Evolutionary conservation across 441 rosid genomes (phyloP).

Genomic region (Kokia cookei): DNA sequence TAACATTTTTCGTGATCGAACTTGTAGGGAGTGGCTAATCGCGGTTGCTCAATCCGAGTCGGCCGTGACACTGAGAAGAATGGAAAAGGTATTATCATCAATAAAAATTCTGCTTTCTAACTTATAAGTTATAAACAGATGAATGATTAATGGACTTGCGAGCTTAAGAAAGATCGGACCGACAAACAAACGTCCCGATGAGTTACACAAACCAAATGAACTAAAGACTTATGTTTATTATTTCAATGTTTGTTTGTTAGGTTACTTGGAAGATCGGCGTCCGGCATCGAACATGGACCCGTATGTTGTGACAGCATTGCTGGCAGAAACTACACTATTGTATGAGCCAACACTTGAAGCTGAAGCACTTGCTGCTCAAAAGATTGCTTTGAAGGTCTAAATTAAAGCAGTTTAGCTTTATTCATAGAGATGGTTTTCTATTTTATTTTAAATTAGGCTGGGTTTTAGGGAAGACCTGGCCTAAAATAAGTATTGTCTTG

Average conservation of each 20-base stretch:
- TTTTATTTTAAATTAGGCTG: background rate
- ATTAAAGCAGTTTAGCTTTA: conserved; percentile 7
- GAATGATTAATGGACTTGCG: no score
- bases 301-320: conserved; percentile 64
- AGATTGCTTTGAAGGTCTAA: conserved; percentile 62
- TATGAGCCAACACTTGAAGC: conserved; percentile 91
- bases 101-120: background rate
- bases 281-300: conserved; percentile 99
- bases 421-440: conserved; percentile 1
- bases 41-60: conserved; percentile 95
- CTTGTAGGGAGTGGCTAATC: conserved; percentile 90
- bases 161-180: no score
- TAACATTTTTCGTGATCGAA: background rate
- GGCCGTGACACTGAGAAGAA: conserved; percentile 92
- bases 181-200: no score
- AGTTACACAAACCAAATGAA: no score
- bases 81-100: conserved; percentile 63
- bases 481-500: conserved; percentile 9
- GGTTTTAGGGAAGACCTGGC: conserved; percentile 13
- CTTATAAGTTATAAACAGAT: no score
- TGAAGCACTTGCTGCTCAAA: conserved; percentile 91
- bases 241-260: conserved; percentile 20
- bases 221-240: no score
- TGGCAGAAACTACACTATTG: conserved; percentile 76
- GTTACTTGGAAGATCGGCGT: conserved; percentile 89